Evolutionary conservation across 768 basidiomycete genomes (phyloP), one percentile per base, ranked within the genome.

Genomic region (Paxillus rubicundulus): DNA sequence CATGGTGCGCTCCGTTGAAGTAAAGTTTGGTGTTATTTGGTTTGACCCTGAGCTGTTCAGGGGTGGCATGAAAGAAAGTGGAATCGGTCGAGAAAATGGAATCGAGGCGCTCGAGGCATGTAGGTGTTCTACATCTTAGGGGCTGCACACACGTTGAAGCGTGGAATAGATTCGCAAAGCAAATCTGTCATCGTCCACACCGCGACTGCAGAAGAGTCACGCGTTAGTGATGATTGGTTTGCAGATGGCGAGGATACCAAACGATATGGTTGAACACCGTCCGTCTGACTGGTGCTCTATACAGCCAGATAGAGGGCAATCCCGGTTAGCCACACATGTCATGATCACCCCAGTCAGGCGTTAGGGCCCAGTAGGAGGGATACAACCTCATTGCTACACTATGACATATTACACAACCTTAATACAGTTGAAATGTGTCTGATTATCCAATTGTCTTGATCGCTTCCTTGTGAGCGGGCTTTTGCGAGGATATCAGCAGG

Each of bases 11-110:
- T 47, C 49, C 34, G 17, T 24, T 37, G 53, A 3, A 45, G 16
- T 49, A 9, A 3, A 34, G 9, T 5, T 12, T 6, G 5, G 6
- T 3, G 16, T 21, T 10, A 12, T 18, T n/a, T 14, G n/a, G 13
- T 36, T 24, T 38, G 32, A 61, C n/a, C 10, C n/a, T n/a, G 5
- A 9, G 27, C 28, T 18, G 33, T 43, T n/a, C 55, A 88, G 88
- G 89, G 90, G 90, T 17, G 90, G 90, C 6, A 89, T 92, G 89
- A 92, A 92, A 66, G 86, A 87, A 57, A 92, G 90, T 60, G 91
- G 91, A 2, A 86, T 91, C 47, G 91, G 92, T 5, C 71, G 92
- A 52, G 92, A 94, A 64, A 94, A 94, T 57, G 92, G 92, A 1
- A 52, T 87, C 4, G 91, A 92, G 64, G 89, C 90, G 14, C 81